Percentiles rank a stretch among this genome's conserved stretches.
Evolutionary conservation across 2,329 filamentous ascomycete genomes (phyloP).

Genomic region (Arthrobotrys megalospora): DNA sequence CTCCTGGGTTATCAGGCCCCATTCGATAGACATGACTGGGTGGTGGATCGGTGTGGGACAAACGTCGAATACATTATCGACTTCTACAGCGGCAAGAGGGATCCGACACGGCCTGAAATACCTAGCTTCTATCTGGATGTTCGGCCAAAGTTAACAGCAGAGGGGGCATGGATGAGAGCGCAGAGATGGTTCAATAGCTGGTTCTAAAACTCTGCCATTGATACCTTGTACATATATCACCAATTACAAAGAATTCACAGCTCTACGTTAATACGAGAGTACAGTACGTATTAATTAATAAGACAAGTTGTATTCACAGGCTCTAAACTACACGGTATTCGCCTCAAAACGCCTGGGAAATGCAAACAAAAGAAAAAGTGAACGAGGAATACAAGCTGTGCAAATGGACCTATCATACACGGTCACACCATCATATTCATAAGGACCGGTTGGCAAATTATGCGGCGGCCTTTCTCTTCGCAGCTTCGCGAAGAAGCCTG

Average conservation of each 20-base stretch:
- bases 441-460: neutral
- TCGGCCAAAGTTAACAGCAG: slow-evolving; percentile 78
- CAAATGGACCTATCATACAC: slow-evolving; percentile 17
- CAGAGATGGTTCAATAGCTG: slow-evolving; percentile 66
- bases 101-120: slow-evolving; percentile 67
- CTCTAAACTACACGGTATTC: slow-evolving; percentile 30
- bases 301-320: slow-evolving; percentile 2
- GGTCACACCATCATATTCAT: slow-evolving; percentile 3
- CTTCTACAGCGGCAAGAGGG: slow-evolving; percentile 84
- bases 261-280: neutral
- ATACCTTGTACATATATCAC: slow-evolving; percentile 1
- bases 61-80: slow-evolving; percentile 96
- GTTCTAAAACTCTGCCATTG: slow-evolving; percentile 18
- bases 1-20: slow-evolving; percentile 87
- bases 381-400: neutral
- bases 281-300: neutral
- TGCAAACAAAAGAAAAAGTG: slow-evolving; percentile 3
- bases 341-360: slow-evolving; percentile 33
- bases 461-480: slow-evolving; percentile 9
- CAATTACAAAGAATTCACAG: neutral
- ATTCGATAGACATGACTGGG: slow-evolving; percentile 98
- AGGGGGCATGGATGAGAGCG: slow-evolving; percentile 78
- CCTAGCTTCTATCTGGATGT: slow-evolving; percentile 78
- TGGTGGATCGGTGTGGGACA: slow-evolving; percentile 89
- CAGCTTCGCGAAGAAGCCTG: slow-evolving; percentile 26